Conservation (phyloP, 176 grass and related monocot species). For the Avena eriantha region DNA sequence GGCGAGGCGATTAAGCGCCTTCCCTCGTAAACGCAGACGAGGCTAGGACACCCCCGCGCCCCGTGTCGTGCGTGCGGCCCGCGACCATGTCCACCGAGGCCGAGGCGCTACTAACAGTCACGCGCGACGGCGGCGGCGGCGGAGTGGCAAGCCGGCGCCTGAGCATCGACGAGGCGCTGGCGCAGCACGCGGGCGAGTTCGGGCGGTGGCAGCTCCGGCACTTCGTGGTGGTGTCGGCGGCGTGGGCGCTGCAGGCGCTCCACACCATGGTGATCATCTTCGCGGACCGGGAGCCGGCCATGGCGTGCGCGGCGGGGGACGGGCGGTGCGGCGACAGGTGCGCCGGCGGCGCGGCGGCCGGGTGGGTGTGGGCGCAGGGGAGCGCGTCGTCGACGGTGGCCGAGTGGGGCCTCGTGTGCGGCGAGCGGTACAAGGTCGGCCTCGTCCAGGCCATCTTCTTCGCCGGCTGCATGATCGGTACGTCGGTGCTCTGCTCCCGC, state of each 20-base stretch:
- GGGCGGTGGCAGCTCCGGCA: slow-evolving; percentile 94
- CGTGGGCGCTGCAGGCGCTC: slow-evolving; percentile 87
- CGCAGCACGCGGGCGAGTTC: slow-evolving; percentile 71
- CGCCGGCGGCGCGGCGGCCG: neutral
- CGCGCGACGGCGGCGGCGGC: neutral
- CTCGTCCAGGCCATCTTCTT: slow-evolving; percentile 76
- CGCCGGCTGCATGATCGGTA: slow-evolving; percentile 81
- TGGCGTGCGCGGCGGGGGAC: neutral
- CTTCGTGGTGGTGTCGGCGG: slow-evolving; percentile 71
- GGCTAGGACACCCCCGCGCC: neutral
- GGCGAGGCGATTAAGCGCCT: neutral
- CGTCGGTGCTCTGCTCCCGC: neutral
- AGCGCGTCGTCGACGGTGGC: slow-evolving; percentile 59
- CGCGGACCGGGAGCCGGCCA: slow-evolving; percentile 70
- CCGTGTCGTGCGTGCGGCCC: neutral
- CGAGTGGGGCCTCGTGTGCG: slow-evolving; percentile 80
- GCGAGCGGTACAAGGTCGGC: slow-evolving; percentile 83
- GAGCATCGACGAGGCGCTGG: slow-evolving; percentile 79
- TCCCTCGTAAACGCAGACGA: neutral
- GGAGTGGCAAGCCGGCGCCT: slow-evolving; percentile 18
- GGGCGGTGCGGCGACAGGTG: slow-evolving; percentile 52
- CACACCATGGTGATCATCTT: slow-evolving; percentile 98
- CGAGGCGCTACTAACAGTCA: slow-evolving; percentile 38
- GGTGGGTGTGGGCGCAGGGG: slow-evolving; percentile 65
- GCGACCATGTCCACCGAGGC: slow-evolving; percentile 49